Percentiles rank a stretch among this genome's conserved stretches.
Conservation (phyloP, 495 filamentous ascomycete genomes). For the Aspergillus indologenus region DNA sequence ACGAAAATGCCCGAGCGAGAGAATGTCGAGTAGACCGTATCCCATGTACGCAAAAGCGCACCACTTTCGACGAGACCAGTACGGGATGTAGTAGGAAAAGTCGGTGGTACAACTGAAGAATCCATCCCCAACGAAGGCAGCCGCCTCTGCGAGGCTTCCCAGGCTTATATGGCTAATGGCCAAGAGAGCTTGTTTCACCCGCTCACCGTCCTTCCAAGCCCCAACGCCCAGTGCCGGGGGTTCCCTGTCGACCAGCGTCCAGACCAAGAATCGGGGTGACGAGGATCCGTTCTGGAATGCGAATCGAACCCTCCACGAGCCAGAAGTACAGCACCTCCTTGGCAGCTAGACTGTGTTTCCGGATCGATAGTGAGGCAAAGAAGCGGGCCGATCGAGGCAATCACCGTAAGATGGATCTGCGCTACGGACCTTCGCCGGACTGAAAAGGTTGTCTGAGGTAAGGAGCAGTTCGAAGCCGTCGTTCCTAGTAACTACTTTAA, state of each 20-base stretch:
- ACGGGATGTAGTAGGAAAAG: conserved; percentile 6
- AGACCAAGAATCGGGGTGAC: conserved; percentile 13
- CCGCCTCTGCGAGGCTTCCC: background rate
- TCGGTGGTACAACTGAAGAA: conserved; percentile 10
- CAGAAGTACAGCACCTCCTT: conserved; percentile 21
- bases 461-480: conserved; percentile 9
- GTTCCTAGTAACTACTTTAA: conserved; percentile 8
- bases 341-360: conserved; percentile 13
- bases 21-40: conserved; percentile 13
- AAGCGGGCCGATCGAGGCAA: conserved; percentile 19
- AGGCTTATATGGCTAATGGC: conserved; percentile 17
- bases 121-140: conserved; percentile 14
- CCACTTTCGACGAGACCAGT: conserved; percentile 3
- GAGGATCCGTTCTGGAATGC: conserved; percentile 25
- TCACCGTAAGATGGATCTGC: conserved; percentile 8
- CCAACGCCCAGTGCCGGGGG: conserved; percentile 5
- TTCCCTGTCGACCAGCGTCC: background rate
- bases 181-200: conserved; percentile 9
- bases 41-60: conserved; percentile 11
- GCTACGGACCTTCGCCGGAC: background rate
- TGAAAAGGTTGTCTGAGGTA: conserved; percentile 10
- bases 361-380: conserved; percentile 25
- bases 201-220: conserved; percentile 8
- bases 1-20: conserved; percentile 14
- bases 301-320: conserved; percentile 25